These are phyloP conservation scores for Quercus phellos DNA, from an alignment of 331 rosid genomes.

Conservation along the genomic window DNA sequence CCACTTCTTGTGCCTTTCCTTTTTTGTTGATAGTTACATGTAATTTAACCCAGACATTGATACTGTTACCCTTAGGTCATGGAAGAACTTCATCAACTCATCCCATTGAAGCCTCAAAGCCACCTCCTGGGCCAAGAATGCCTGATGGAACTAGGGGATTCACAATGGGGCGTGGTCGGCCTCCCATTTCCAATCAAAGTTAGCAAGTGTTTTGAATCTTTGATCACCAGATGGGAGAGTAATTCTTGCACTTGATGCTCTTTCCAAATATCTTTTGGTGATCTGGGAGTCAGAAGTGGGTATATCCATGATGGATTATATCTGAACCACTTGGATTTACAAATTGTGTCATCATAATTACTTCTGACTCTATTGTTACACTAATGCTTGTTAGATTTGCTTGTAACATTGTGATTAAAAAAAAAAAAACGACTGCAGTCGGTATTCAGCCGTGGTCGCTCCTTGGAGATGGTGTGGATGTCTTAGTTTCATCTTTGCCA, in stretches of 20 bases:
- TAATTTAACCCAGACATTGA: background rate
- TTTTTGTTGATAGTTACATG: background rate
- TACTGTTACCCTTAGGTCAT: conserved; percentile 46
- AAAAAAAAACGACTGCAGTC: background rate
- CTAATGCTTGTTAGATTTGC: background rate
- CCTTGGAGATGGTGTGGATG: background rate
- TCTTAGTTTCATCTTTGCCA: background rate
- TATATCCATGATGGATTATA: background rate
- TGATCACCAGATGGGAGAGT: background rate
- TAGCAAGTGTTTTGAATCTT: conserved; percentile 18
- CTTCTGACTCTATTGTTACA: background rate
- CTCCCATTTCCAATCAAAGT: conserved; percentile 38
- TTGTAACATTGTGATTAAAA: background rate
- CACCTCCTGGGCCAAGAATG: conserved; percentile 97
- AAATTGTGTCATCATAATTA: background rate
- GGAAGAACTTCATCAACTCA: conserved; percentile 56
- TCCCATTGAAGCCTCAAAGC: conserved; percentile 59
- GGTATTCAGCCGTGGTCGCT: background rate
- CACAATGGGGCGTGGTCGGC: conserved; percentile 88
- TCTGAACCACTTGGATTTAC: background rate
- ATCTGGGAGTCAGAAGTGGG: background rate
- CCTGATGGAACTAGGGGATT: conserved; percentile 98
- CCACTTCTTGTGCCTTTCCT: background rate
- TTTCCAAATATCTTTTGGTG: conserved; percentile 13
- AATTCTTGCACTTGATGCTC: conserved; percentile 9